Evolutionary conservation across 495 filamentous ascomycete species (phyloP).

Genomic region (Margaritispora aquatica): DNA sequence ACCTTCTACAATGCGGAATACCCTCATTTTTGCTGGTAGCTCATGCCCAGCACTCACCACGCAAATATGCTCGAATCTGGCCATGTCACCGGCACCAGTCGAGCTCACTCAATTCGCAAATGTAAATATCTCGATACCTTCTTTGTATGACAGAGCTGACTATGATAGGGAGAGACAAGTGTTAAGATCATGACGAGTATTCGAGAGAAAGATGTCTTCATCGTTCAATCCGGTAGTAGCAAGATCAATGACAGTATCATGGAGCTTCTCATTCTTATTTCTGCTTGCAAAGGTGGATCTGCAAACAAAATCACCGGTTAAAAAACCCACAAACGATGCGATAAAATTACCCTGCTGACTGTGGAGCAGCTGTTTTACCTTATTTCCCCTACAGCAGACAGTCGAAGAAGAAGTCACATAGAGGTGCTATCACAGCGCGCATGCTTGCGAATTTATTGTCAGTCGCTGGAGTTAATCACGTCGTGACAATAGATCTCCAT

Average conservation of each 20-base stretch:
- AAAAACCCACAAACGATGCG: slow-evolving; percentile 7
- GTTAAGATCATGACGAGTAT: slow-evolving; percentile 91
- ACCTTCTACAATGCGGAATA: slow-evolving; percentile 42
- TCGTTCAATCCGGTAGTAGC: slow-evolving; percentile 92
- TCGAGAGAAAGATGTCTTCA: slow-evolving; percentile 97
- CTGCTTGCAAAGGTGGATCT: slow-evolving; percentile 94
- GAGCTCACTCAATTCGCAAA: slow-evolving; percentile 57
- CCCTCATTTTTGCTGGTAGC: slow-evolving; percentile 50
- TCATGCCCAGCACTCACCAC: slow-evolving; percentile 49
- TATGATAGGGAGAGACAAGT: slow-evolving; percentile 85
- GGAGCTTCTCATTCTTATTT: slow-evolving; percentile 98
- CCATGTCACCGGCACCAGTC: slow-evolving; percentile 49
- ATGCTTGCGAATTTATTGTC: slow-evolving; percentile 94
- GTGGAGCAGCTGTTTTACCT: slow-evolving; percentile 75
- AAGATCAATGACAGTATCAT: slow-evolving; percentile 99
- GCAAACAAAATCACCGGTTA: slow-evolving; percentile 95
- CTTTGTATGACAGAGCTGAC: slow-evolving; percentile 36
- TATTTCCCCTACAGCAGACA: slow-evolving; percentile 99
- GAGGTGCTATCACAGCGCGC: slow-evolving; percentile 91
- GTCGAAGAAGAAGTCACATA: slow-evolving; percentile 97
- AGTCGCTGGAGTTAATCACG: slow-evolving; percentile 92
- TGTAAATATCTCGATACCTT: slow-evolving; percentile 27
- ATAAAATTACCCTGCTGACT: slow-evolving; percentile 5
- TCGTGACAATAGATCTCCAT: slow-evolving; percentile 95
- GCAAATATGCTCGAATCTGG: slow-evolving; percentile 54